These are phyloP conservation scores for Ophiostoma quercus DNA, from an alignment of 2,329 filamentous ascomycete species.

Conservation along the genomic window DNA sequence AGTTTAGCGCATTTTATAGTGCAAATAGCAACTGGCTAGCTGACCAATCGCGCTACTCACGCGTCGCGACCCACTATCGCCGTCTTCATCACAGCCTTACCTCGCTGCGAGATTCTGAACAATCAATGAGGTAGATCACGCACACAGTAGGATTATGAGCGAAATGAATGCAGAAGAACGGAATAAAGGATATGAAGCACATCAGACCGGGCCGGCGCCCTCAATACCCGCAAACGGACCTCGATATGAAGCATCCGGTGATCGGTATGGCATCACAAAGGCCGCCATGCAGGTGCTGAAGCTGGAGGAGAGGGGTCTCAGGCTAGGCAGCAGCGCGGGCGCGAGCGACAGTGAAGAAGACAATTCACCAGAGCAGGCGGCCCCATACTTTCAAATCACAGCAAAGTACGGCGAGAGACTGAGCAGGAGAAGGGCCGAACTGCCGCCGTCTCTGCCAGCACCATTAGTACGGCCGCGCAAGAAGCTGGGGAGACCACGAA, in stretches of 20 bases:
- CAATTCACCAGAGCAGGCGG: not conserved
- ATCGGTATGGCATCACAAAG: not conserved
- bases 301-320: not conserved
- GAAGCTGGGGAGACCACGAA: not conserved
- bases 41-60: not conserved
- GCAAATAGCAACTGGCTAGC: not conserved
- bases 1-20: not conserved
- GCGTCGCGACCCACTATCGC: not conserved
- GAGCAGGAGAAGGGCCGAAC: not conserved
- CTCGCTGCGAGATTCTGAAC: not conserved
- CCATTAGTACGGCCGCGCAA: not conserved
- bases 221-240: not conserved
- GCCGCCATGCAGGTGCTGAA: not conserved
- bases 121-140: not conserved
- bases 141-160: not conserved
- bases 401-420: not conserved
- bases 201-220: not conserved
- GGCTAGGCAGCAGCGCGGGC: not conserved
- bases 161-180: not conserved
- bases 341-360: not conserved
- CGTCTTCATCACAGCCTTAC: not conserved
- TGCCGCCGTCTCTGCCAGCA: not conserved
- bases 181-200: not conserved
- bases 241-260: not conserved
- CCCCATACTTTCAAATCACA: not conserved